Evolutionary conservation across 2,329 filamentous ascomycete genomes (phyloP), one percentile per base, ranked within the genome.

Genomic region (Sarocladium kiliense): DNA sequence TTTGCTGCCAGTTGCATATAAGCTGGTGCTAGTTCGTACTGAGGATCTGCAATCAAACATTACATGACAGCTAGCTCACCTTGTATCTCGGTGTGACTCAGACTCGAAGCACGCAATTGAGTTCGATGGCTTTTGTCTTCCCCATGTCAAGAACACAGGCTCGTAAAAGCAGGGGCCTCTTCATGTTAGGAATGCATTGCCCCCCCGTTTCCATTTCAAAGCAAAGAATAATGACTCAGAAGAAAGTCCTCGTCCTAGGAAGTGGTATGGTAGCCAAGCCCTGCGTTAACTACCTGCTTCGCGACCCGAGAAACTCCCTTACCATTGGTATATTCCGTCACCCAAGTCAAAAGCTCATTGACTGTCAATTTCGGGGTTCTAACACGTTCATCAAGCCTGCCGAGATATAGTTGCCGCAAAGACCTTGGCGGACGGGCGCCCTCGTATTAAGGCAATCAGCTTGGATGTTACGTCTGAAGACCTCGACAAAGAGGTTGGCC

Each of bases 301-400:
- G 60, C 2, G 36, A 56, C 7, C 7, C 34, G 3, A 18, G 18
- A 2, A 63, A 61, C 41, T 19, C n/a, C 3, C 18, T 62, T 3
- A 63, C 60, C 23, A 54, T 61, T 21, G 60, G 60, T 60, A 21
- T n/a, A n/a, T n/a, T n/a, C n/a, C n/a, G n/a, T n/a, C n/a, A n/a
- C n/a, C n/a, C 21, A 21, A 47, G 41, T n/a, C n/a, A 27, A n/a
- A 16, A 47, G 5, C 3, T 7, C 25, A 21, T 47, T 3, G 25
- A 3, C 25, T 26, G 9, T 10, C 27, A 9, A 9, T 9, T n/a
- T n/a, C 25, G 11, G 23, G 27, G 4, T 9, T 26, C 12, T 44
- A 1, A 26, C 21, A 3, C 5, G 11, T 19, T 4, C 9, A 16
- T 32, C 7, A 6, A 61, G 61, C 59, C 10, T 61, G 57, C 27